A percentile compares a stretch with the other conserved stretches of the same genome.
Conservation (phyloP, 768 basidiomycete species). For the Melanogaster broomeanus region DNA sequence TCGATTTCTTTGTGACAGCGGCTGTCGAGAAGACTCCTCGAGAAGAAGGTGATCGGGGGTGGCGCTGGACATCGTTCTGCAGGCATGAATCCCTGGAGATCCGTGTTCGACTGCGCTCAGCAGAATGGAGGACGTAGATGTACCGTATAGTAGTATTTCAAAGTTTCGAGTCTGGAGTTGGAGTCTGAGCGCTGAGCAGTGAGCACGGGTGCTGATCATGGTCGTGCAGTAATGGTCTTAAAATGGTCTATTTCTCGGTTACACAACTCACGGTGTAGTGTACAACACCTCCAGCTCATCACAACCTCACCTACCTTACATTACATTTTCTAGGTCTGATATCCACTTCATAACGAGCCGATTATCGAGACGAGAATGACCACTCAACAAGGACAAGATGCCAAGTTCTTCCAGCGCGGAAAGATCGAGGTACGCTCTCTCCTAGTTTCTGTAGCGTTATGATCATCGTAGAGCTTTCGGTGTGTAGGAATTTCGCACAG, state of each 20-base stretch:
- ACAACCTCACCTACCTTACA: neutral
- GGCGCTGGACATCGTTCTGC: constrained; percentile 5
- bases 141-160: too few relatives aligned
- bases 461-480: constrained; percentile 15
- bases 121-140: constrained; percentile 38
- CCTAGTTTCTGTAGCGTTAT: constrained; percentile 1
- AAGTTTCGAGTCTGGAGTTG: too few relatives aligned
- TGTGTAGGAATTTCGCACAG: constrained; percentile 81
- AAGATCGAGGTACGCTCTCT: constrained; percentile 87
- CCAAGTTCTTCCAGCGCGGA: constrained; percentile 88
- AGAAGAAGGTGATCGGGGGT: constrained; percentile 10
- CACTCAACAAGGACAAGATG: constrained; percentile 74
- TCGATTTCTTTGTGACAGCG: constrained; percentile 47
- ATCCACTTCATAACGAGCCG: neutral
- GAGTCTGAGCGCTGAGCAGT: too few relatives aligned
- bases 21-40: constrained; percentile 19
- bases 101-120: constrained; percentile 48
- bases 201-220: too few relatives aligned
- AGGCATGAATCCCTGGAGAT: constrained; percentile 2
- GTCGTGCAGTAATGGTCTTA: too few relatives aligned
- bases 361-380: constrained; percentile 34
- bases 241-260: too few relatives aligned
- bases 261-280: too few relatives aligned
- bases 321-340: constrained; percentile 3
- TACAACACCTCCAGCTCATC: too few relatives aligned